Conservation (phyloP, 2,329 filamentous ascomycete species). For the Biscogniauxia marginata region DNA sequence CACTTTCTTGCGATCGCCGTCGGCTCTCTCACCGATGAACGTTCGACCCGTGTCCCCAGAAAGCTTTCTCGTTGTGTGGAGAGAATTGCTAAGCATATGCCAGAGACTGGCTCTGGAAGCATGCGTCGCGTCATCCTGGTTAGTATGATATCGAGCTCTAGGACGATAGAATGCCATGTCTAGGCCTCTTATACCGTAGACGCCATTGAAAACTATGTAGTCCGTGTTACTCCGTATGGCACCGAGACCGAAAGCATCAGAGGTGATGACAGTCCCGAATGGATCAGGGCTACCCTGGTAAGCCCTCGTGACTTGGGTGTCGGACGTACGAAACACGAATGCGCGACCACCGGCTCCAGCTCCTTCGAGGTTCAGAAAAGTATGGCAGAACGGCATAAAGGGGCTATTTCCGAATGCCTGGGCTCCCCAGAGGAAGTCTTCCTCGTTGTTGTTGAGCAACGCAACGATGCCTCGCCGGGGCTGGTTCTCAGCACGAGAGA, state of each 20-base stretch:
- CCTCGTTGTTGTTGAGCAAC: conserved; percentile 92
- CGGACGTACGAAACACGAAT: conserved; percentile 82
- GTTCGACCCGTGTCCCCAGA: conserved; percentile 64
- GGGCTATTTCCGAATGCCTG: conserved; percentile 82
- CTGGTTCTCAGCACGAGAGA: conserved; percentile 67
- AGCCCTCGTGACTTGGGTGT: conserved; percentile 78
- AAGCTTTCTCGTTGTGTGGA: conserved; percentile 71
- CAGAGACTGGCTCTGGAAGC: conserved; percentile 71
- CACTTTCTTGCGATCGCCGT: conserved; percentile 58
- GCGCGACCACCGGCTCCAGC: conserved; percentile 89
- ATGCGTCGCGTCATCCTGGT: conserved; percentile 81
- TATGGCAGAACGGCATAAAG: conserved; percentile 74
- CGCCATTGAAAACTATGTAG: conserved; percentile 76
- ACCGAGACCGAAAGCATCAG: conserved; percentile 79
- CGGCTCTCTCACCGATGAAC: conserved; percentile 55
- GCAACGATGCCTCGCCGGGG: conserved; percentile 80
- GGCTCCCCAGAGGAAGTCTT: conserved; percentile 87
- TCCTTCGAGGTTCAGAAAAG: conserved; percentile 92
- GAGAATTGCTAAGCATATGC: conserved; percentile 89
- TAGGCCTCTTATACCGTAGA: conserved; percentile 79
- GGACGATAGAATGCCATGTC: conserved; percentile 92
- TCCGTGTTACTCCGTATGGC: conserved; percentile 85
- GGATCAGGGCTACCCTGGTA: conserved; percentile 73
- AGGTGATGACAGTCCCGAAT: conserved; percentile 78
- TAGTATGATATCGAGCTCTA: conserved; percentile 83